phyloP scores from a whole-genome alignment of 352 stramenopile genomes.

The Pythium dissotocum region DNA sequence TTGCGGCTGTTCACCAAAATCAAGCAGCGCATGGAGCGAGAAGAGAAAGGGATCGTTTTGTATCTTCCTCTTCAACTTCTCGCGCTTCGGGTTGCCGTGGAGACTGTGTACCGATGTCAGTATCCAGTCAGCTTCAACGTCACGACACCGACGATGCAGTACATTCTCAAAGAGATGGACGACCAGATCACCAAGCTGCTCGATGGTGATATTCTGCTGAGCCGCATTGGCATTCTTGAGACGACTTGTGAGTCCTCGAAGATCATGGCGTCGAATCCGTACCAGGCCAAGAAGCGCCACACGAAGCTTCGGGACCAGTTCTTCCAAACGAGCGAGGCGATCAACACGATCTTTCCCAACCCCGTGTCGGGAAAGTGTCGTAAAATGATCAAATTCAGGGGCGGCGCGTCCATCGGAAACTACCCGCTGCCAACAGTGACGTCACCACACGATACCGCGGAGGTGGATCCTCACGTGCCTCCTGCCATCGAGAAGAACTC shows the following conservation, averaged over 20 bases:
- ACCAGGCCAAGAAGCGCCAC: conserved; percentile 46
- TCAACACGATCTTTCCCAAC: conserved; percentile 58
- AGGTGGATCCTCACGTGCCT: not conserved
- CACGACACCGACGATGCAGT: conserved; percentile 38
- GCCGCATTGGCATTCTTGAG: conserved; percentile 57
- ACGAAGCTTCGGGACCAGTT: conserved; percentile 53
- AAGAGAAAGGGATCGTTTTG: conserved; percentile 36
- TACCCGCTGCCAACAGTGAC: conserved; percentile 31
- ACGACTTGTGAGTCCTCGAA: conserved; percentile 56
- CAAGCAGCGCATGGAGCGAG: conserved; percentile 24
- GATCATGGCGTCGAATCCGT: conserved; percentile 41
- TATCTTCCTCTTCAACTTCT: conserved; percentile 59
- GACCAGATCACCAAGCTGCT: conserved; percentile 45
- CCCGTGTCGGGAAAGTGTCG: conserved; percentile 49
- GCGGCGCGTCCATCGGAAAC: conserved; percentile 45
- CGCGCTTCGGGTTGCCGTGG: conserved; percentile 55
- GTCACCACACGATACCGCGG: not conserved
- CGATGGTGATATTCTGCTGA: conserved; percentile 54
- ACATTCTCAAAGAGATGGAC: conserved; percentile 46
- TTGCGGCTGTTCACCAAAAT: conserved; percentile 37
- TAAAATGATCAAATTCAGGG: conserved; percentile 52
- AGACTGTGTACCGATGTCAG: conserved; percentile 61
- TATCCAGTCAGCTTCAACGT: conserved; percentile 60
- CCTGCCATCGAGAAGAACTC: not conserved
- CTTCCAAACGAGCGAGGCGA: conserved; percentile 56